Conservation (phyloP, 495 filamentous ascomycete genomes). For the Parachaetomium inaequale region DNA sequence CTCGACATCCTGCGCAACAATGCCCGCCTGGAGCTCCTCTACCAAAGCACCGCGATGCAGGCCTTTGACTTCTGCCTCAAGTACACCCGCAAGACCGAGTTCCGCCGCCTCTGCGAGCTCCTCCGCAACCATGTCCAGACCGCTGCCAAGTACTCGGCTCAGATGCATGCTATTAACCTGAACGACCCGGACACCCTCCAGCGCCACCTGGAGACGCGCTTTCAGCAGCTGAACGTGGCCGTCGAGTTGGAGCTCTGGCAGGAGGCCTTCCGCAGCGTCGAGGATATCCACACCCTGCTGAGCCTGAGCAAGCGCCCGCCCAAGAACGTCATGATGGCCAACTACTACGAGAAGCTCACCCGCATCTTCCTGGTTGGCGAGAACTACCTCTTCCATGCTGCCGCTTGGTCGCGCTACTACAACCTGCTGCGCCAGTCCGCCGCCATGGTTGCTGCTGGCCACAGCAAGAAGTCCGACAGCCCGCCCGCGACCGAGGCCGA, state of each 20-base stretch:
- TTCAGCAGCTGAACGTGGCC: slow-evolving; percentile 96
- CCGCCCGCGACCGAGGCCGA: slow-evolving; percentile 84
- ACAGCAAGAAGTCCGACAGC: slow-evolving; percentile 88
- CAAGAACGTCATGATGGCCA: slow-evolving; percentile 99
- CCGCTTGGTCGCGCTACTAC: slow-evolving; percentile 95
- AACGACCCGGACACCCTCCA: slow-evolving; percentile 96
- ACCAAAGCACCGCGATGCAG: slow-evolving; percentile 95
- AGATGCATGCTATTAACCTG: slow-evolving; percentile 99
- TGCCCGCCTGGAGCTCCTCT: slow-evolving; percentile 93
- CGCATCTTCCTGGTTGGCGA: slow-evolving; percentile 98
- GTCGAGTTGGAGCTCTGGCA: slow-evolving; percentile 98
- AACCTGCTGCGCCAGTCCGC: slow-evolving; percentile 90
- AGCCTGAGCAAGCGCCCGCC: slow-evolving; percentile 97
- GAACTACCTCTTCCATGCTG: slow-evolving; percentile 98
- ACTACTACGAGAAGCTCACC: slow-evolving; percentile 99
- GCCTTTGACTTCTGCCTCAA: slow-evolving; percentile 98
- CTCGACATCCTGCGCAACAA: slow-evolving; percentile 99
- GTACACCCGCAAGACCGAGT: slow-evolving; percentile 98
- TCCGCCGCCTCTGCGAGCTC: slow-evolving; percentile 95
- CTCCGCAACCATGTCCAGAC: slow-evolving; percentile 98
- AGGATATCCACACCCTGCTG: slow-evolving; percentile 98
- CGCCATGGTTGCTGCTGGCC: slow-evolving; percentile 76
- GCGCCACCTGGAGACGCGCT: slow-evolving; percentile 93
- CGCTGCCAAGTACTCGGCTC: slow-evolving; percentile 95
- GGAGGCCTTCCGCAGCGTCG: slow-evolving; percentile 97